Evolutionary conservation across 108 stramenopile species (phyloP).

Genomic region (Nitzschia putrida): DNA sequence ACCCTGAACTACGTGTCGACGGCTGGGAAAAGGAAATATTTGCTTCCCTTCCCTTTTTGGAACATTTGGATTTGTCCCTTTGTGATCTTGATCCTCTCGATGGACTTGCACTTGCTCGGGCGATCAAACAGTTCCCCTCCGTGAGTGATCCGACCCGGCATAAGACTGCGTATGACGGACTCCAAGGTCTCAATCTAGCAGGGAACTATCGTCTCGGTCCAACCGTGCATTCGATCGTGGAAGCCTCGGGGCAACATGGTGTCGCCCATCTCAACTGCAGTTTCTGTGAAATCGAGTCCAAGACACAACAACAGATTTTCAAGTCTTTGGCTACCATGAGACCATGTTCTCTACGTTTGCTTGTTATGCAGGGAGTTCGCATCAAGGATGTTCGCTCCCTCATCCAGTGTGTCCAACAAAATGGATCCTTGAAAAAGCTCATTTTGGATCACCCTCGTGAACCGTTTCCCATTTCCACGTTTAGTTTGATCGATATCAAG

Average conservation of each 20-base stretch:
- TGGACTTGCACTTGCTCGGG: conserved; percentile 13
- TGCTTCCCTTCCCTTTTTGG: conserved; percentile 9
- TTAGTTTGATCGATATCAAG: conserved; percentile 8
- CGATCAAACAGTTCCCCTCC: conserved; percentile 1
- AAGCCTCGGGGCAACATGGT: not conserved
- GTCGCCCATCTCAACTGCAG: conserved; percentile 24
- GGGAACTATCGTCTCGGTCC: conserved; percentile 34
- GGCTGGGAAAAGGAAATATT: conserved; percentile 22
- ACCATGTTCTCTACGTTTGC: conserved; percentile 23
- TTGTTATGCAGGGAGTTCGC: conserved; percentile 23
- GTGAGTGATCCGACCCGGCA: not conserved
- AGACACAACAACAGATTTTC: conserved; percentile 24
- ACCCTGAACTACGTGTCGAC: conserved; percentile 12
- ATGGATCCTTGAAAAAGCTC: conserved; percentile 23
- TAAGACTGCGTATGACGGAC: not conserved
- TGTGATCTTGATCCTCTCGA: conserved; percentile 36
- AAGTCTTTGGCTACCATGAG: conserved; percentile 12
- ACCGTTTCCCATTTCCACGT: not conserved
- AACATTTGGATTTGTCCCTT: conserved; percentile 30
- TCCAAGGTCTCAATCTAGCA: conserved; percentile 25
- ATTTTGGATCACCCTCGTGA: conserved; percentile 30
- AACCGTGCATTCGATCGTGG: conserved; percentile 18
- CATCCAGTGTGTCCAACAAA: conserved; percentile 27
- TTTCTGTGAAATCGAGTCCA: conserved; percentile 32
- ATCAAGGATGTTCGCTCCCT: conserved; percentile 15